These are phyloP conservation scores for Zasmidium cellare DNA, from an alignment of 2,329 filamentous ascomycete genomes.

Conservation along the genomic window DNA sequence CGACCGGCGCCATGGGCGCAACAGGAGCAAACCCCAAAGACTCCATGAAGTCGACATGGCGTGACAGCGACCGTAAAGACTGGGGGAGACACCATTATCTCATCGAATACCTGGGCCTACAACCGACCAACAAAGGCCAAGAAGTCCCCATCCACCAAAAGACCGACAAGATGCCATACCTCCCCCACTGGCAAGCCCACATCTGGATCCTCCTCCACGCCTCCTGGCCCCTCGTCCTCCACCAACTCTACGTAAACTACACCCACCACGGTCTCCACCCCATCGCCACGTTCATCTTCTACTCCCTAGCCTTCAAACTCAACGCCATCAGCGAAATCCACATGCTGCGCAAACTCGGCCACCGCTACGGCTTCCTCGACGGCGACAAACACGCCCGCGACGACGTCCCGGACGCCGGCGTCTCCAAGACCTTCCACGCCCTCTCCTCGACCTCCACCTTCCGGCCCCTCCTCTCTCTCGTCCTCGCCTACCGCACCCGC, in stretches of 20 bases:
- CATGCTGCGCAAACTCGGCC: conserved; percentile 40
- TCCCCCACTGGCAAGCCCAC: conserved; percentile 40
- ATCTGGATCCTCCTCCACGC: conserved; percentile 44
- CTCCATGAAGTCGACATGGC: conserved; percentile 27
- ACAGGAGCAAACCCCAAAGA: conserved; percentile 11
- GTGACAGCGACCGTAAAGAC: conserved; percentile 11
- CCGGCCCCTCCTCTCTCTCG: conserved; percentile 20
- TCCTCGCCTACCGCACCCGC: conserved; percentile 18
- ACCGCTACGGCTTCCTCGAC: conserved; percentile 44
- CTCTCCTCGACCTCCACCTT: conserved; percentile 18
- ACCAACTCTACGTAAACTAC: conserved; percentile 38
- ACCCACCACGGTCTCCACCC: conserved; percentile 35
- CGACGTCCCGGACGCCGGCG: conserved; percentile 40
- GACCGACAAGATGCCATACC: conserved; percentile 43
- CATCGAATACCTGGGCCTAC: conserved; percentile 17
- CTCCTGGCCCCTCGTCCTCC: conserved; percentile 39
- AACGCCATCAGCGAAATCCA: conserved; percentile 44
- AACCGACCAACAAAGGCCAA: conserved; percentile 26
- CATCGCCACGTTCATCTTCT: conserved; percentile 38
- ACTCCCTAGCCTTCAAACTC: conserved; percentile 41
- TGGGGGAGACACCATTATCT: conserved; percentile 19
- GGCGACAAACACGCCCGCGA: conserved; percentile 48
- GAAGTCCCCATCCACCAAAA: conserved; percentile 43
- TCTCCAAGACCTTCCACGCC: conserved; percentile 21
- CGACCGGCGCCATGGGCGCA: conserved; percentile 3